Percentiles rank a stretch among this genome's conserved stretches.
Evolutionary conservation across 2,329 filamentous ascomycete genomes (phyloP).

Genomic region (Diplodia scrobiculata): DNA sequence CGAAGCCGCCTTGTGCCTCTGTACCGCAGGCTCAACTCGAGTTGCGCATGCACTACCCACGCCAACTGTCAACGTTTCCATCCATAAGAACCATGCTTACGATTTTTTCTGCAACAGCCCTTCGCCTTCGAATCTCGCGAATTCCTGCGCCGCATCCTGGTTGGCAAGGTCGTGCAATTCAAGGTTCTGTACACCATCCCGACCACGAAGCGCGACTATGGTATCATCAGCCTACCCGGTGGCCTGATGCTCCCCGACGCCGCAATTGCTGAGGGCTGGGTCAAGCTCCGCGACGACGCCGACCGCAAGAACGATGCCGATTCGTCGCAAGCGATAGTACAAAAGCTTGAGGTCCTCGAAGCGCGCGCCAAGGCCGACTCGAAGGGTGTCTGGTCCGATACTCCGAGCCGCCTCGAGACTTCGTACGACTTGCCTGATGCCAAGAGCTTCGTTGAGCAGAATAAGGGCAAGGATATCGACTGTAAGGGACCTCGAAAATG

Average conservation of each 20-base stretch:
- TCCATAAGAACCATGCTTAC: slow-evolving; percentile 1
- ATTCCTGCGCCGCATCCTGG: slow-evolving; percentile 77
- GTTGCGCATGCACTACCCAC: not conserved
- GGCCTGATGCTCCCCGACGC: slow-evolving; percentile 70
- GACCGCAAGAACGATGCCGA: slow-evolving; percentile 87
- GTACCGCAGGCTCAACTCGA: not conserved
- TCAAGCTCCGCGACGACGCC: slow-evolving; percentile 91
- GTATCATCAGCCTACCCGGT: slow-evolving; percentile 68
- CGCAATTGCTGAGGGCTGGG: slow-evolving; percentile 83
- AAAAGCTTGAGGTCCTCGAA: slow-evolving; percentile 77
- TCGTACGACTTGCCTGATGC: slow-evolving; percentile 79
- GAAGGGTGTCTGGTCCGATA: slow-evolving; percentile 78
- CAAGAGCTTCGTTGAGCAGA: slow-evolving; percentile 72
- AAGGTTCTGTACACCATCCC: slow-evolving; percentile 85
- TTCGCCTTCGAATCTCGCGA: slow-evolving; percentile 95
- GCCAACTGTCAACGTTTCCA: not conserved
- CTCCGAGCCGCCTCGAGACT: slow-evolving; percentile 69
- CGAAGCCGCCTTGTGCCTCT: not conserved
- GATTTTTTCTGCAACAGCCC: slow-evolving; percentile 48
- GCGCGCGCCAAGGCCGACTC: slow-evolving; percentile 73
- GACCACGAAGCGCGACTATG: slow-evolving; percentile 80
- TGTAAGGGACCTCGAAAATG: slow-evolving; percentile 47
- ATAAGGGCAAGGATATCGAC: slow-evolving; percentile 83
- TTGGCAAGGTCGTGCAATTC: slow-evolving; percentile 87
- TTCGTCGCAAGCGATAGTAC: slow-evolving; percentile 68